These are phyloP conservation scores for Westerdykella sp. DNA, from an alignment of 2,329 filamentous ascomycete species.

Conservation along the genomic window DNA sequence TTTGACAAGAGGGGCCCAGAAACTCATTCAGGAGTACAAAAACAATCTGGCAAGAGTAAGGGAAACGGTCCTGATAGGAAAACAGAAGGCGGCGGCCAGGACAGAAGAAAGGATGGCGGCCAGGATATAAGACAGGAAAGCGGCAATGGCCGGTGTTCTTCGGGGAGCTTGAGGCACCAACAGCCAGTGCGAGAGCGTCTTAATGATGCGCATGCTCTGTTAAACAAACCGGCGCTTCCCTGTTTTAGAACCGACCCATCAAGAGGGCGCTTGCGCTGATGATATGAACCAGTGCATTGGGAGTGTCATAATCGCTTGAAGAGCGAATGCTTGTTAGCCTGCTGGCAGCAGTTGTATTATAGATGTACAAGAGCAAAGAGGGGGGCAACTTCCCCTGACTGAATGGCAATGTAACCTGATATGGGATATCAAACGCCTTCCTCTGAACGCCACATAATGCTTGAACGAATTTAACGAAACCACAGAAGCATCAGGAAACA, in stretches of 20 bases:
- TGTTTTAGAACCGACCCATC: too few relatives aligned
- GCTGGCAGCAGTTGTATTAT: slow-evolving; percentile 20
- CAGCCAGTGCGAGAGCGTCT: slow-evolving; percentile 4
- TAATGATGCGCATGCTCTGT: background rate
- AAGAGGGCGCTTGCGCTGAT: too few relatives aligned
- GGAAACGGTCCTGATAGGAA: too few relatives aligned
- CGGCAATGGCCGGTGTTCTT: background rate
- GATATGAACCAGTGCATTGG: too few relatives aligned
- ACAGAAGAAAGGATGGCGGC: too few relatives aligned
- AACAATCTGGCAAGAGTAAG: slow-evolving; percentile 5
- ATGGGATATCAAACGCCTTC: slow-evolving; percentile 21
- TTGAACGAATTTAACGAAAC: slow-evolving; percentile 25
- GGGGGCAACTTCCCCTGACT: slow-evolving; percentile 4
- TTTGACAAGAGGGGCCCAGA: slow-evolving; percentile 58
- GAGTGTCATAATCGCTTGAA: background rate
- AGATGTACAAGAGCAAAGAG: slow-evolving; percentile 7
- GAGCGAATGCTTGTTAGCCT: background rate
- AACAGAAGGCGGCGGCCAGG: too few relatives aligned
- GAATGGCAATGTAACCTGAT: slow-evolving; percentile 14
- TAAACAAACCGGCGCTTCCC: too few relatives aligned
- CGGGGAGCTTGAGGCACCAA: slow-evolving; percentile 7
- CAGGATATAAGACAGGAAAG: background rate
- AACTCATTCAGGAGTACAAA: slow-evolving; percentile 47
- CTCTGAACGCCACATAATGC: slow-evolving; percentile 14
- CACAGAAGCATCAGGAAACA: slow-evolving; percentile 82